Percentiles rank a stretch among this genome's conserved stretches.
These are phyloP conservation scores for Talaromyces sp. DNA, from an alignment of 2,329 filamentous ascomycete genomes.

Conservation along the genomic window DNA sequence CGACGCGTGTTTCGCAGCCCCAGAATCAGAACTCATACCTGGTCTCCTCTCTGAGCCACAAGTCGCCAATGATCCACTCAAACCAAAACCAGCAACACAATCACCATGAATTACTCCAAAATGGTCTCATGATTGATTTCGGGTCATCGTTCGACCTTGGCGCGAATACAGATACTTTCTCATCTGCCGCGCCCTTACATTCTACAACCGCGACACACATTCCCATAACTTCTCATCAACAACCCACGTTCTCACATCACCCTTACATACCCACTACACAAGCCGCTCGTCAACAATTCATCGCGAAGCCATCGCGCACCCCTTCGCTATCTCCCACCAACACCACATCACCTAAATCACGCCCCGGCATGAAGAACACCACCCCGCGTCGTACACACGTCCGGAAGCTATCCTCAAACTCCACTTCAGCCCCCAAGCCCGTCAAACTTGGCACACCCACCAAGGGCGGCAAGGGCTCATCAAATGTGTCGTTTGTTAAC, in stretches of 20 bases:
- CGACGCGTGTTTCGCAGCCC: slow-evolving; percentile 34
- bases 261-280: slow-evolving; percentile 23
- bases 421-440: slow-evolving; percentile 31
- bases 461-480: slow-evolving; percentile 23
- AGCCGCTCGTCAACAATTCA: slow-evolving; percentile 21
- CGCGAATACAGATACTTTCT: slow-evolving; percentile 28
- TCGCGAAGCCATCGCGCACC: slow-evolving; percentile 31
- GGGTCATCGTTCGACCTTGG: slow-evolving; percentile 36
- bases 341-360: slow-evolving; percentile 29
- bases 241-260: slow-evolving; percentile 13
- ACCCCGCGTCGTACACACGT: slow-evolving; percentile 38
- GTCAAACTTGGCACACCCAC: slow-evolving; percentile 30
- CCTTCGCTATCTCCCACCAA: slow-evolving; percentile 39
- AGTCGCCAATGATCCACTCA: slow-evolving; percentile 24
- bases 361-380: slow-evolving; percentile 25
- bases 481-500: slow-evolving; percentile 72
- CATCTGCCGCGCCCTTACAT: slow-evolving; percentile 24
- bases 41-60: slow-evolving; percentile 36
- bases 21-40: slow-evolving; percentile 37
- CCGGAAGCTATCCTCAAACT: slow-evolving; percentile 41
- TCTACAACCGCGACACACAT: slow-evolving; percentile 20
- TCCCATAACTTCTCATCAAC: slow-evolving; percentile 12
- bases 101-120: slow-evolving; percentile 37
- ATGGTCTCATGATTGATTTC: slow-evolving; percentile 41
- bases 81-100: slow-evolving; percentile 27